Evolutionary conservation across 108 stramenopile genomes (phyloP).

Genomic region (Skeletonema marinoi): DNA sequence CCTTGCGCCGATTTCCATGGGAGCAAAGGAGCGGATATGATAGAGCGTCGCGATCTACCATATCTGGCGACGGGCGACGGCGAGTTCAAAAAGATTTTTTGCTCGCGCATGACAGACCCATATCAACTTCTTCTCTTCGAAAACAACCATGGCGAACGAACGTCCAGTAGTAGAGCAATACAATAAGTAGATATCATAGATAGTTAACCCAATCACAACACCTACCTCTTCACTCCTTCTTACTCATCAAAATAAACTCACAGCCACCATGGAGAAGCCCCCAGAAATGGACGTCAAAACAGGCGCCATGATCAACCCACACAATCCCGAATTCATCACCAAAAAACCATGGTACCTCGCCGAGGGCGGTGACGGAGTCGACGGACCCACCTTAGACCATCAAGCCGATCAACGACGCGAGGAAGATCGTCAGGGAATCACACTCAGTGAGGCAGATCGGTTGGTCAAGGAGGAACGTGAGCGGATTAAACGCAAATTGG

Average conservation of each 20-base stretch:
- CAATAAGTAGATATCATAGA: too few relatives aligned
- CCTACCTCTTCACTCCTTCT: too few relatives aligned
- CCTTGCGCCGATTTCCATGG: too few relatives aligned
- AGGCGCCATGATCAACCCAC: constrained; percentile 97
- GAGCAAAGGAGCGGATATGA: too few relatives aligned
- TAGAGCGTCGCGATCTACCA: too few relatives aligned
- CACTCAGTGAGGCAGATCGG: constrained; percentile 60
- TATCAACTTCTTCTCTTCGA: too few relatives aligned
- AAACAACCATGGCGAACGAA: too few relatives aligned
- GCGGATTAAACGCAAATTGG: constrained; percentile 45
- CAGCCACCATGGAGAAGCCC: constrained; percentile 23
- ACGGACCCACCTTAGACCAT: constrained; percentile 91
- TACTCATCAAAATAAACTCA: neutral
- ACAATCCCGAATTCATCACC: constrained; percentile 99
- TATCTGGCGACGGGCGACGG: too few relatives aligned
- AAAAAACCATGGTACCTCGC: constrained; percentile 98
- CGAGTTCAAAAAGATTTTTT: too few relatives aligned
- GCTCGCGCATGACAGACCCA: too few relatives aligned
- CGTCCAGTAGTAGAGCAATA: too few relatives aligned
- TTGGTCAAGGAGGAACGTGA: constrained; percentile 62
- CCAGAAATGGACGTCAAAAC: constrained; percentile 91
- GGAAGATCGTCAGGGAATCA: constrained; percentile 50
- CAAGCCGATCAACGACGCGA: constrained; percentile 65
- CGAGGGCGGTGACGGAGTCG: constrained; percentile 48
- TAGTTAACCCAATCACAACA: too few relatives aligned